Base-by-base conservation (phyloP, 805 yeast genomes). In the Isabelozyma rhagii region DNA sequence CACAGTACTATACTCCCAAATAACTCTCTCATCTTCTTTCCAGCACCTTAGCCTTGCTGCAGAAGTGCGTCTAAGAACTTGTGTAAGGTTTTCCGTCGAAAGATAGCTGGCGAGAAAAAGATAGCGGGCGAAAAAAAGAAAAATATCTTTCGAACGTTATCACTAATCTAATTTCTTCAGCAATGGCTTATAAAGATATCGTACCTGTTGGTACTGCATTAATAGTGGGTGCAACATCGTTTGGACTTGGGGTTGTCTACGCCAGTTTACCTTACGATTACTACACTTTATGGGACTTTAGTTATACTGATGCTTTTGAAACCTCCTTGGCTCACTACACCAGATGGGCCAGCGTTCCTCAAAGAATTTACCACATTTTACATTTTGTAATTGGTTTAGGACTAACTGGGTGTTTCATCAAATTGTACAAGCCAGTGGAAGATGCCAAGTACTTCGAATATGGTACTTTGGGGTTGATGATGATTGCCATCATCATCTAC, bases 401-500 rank as follows among this genome's bases (percentile, higher is more conserved):
- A 3, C 75, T 90, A 49, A 42, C 81, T 44, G 97, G 97, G 5
- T 74, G 84, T 50, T 74, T 85, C 55, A 78, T 87, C 63, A 90
- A 90, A 74, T 78, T 93, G 49, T 90, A 85, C 74, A 87, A 86
- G 70, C 97, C 98, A n/a, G 65, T 80, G 43, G 93, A 87, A 47
- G 96, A 93, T 45, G 79, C 88, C 60, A 85, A 87, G 66, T 80
- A 85, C 64, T 93, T 94, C 64, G 99, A 93, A 68, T 96, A 96
- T 59, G 96, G 92, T 42, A 76, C 96, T 9, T 74, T 92, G 57
- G 83, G 82, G n/a, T 78, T 89, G 50, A 80, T 80, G 64, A 85
- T 91, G 66, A 72, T 84, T 38, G 87, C 87, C 15, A 70, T 87
- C 43, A 83, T 93, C 59, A 80, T 93, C 59, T 94, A 91, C 68